phyloP scores from a whole-genome alignment of 176 grass and related monocot genomes.

The Oryza australiensis region DNA sequence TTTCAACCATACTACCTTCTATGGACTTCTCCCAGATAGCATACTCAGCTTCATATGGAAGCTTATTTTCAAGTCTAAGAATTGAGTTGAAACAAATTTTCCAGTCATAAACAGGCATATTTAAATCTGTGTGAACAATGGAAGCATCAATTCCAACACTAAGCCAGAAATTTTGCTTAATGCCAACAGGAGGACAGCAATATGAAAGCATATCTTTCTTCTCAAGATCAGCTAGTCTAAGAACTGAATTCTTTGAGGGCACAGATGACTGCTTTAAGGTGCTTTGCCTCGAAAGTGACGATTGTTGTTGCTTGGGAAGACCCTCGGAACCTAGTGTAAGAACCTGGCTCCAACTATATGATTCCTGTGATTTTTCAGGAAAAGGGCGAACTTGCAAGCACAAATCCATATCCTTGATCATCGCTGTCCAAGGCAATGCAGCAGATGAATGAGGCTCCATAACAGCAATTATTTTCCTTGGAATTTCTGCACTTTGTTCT shows the following conservation, averaged over 20 bases:
- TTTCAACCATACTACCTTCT: slow-evolving; percentile 88
- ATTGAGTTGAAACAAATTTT: slow-evolving; percentile 90
- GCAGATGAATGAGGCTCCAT: slow-evolving; percentile 71
- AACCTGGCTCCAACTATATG: slow-evolving; percentile 82
- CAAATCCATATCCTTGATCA: slow-evolving; percentile 68
- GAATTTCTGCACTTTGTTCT: slow-evolving; percentile 50
- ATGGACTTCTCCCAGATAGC: slow-evolving; percentile 83
- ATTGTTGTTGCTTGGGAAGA: slow-evolving; percentile 56
- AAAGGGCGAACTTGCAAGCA: slow-evolving; percentile 89
- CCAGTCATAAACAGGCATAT: slow-evolving; percentile 87
- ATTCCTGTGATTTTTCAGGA: slow-evolving; percentile 58
- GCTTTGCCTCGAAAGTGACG: slow-evolving; percentile 58
- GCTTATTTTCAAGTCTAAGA: slow-evolving; percentile 94
- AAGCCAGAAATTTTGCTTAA: slow-evolving; percentile 78
- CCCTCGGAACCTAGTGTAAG: slow-evolving; percentile 59
- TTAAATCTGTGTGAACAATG: slow-evolving; percentile 88
- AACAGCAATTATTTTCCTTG: slow-evolving; percentile 75
- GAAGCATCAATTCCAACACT: slow-evolving; percentile 85
- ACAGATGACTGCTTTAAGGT: slow-evolving; percentile 55
- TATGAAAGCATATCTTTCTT: slow-evolving; percentile 85
- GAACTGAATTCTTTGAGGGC: slow-evolving; percentile 49
- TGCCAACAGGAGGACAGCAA: slow-evolving; percentile 48
- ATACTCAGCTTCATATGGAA: slow-evolving; percentile 90
- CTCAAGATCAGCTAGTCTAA: slow-evolving; percentile 88
- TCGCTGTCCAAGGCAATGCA: slow-evolving; percentile 74